phyloP scores from a whole-genome alignment of 1,284 basidiomycete genomes.

The Ustilago nuda region DNA sequence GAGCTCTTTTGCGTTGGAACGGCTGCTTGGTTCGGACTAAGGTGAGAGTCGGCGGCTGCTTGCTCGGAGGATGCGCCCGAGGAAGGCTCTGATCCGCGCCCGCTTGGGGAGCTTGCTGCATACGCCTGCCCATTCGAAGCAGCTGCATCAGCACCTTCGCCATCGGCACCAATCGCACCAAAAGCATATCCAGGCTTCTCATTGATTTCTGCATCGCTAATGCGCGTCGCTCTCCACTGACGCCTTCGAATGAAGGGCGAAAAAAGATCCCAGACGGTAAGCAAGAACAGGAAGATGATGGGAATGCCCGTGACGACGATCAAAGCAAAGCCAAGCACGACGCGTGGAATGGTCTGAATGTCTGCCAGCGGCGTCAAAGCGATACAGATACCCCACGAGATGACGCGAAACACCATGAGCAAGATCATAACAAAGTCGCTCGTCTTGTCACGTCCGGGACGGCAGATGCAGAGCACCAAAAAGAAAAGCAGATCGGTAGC shows the following conservation, averaged over 20 bases:
- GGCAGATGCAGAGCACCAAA: slow-evolving; percentile 52
- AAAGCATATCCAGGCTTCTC: slow-evolving; percentile 29
- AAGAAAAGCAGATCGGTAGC: slow-evolving; percentile 64
- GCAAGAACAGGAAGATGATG: slow-evolving; percentile 62
- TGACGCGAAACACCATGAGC: slow-evolving; percentile 57
- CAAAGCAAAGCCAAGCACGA: slow-evolving; percentile 65
- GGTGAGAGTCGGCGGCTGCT: not conserved
- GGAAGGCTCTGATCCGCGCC: slow-evolving; percentile 8
- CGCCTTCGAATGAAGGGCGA: slow-evolving; percentile 50
- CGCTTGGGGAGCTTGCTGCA: slow-evolving; percentile 10
- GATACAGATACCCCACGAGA: slow-evolving; percentile 62
- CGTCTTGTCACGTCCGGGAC: slow-evolving; percentile 61
- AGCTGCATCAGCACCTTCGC: not conserved
- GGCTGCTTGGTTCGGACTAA: not conserved
- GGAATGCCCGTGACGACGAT: slow-evolving; percentile 62
- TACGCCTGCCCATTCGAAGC: slow-evolving; percentile 1
- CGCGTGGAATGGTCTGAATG: slow-evolving; percentile 64
- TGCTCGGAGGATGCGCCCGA: slow-evolving; percentile 34
- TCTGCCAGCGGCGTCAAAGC: slow-evolving; percentile 59
- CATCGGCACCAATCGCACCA: slow-evolving; percentile 29
- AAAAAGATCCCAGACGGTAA: slow-evolving; percentile 58
- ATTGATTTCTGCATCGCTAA: slow-evolving; percentile 33
- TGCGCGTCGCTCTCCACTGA: slow-evolving; percentile 42
- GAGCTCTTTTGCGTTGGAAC: slow-evolving; percentile 13
- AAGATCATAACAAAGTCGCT: slow-evolving; percentile 64